Evolutionary conservation across 2,329 filamentous ascomycete genomes (phyloP).

Genomic region (Fusarium xyrophilum): DNA sequence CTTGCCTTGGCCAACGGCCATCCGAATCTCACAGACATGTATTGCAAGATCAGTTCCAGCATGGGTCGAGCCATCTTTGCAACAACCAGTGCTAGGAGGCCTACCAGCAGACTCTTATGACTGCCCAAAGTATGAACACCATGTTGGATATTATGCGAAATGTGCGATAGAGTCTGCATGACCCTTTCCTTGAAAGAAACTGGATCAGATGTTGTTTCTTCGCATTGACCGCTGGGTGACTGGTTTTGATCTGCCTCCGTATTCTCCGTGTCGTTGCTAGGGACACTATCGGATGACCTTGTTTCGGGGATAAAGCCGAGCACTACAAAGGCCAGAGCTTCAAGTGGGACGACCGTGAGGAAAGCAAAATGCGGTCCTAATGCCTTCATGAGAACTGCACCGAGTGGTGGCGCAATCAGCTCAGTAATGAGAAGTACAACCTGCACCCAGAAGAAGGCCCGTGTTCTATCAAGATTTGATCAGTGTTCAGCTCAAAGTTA

Average conservation of each 20-base stretch:
- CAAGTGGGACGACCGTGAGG: neutral
- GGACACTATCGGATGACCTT: neutral
- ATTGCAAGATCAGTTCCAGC: neutral
- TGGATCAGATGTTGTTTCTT: neutral
- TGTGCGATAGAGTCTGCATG: neutral
- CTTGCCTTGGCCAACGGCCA: neutral
- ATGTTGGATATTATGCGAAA: neutral
- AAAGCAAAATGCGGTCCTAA: slow-evolving; percentile 2
- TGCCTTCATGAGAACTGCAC: neutral
- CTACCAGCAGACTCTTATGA: neutral
- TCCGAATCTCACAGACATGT: slow-evolving; percentile 4
- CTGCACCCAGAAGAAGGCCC: neutral
- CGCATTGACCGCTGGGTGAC: neutral
- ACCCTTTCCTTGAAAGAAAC: accelerated
- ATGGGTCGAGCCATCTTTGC: neutral
- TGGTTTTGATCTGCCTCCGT: neutral
- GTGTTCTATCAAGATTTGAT: neutral
- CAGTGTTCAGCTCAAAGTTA: too few species aligned
- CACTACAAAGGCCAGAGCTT: neutral
- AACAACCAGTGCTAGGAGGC: neutral
- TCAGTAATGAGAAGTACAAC: neutral
- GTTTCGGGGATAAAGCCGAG: neutral
- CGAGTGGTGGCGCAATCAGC: neutral
- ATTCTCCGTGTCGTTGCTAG: neutral
- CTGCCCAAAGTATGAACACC: neutral